phyloP scores from a whole-genome alignment of 73 alveolate genomes.

The Halteria grandinella region DNA sequence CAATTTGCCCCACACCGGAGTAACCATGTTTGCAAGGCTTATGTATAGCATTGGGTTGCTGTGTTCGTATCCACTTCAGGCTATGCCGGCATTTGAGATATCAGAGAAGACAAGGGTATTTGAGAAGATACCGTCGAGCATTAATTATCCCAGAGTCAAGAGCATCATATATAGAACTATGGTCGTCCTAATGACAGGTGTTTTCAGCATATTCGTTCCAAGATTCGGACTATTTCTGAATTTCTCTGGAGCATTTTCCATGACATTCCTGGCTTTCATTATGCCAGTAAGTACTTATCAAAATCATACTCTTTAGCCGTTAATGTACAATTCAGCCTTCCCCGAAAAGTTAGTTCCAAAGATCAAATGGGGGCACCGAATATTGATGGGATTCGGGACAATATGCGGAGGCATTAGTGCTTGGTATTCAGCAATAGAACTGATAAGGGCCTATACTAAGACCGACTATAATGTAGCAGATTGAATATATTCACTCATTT shows the following conservation, averaged over 20 bases:
- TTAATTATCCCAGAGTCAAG: neutral
- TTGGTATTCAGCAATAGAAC: neutral
- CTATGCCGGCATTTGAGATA: conserved; percentile 60
- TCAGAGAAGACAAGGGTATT: conserved; percentile 47
- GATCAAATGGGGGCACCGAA: neutral
- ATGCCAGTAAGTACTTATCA: conserved; percentile 39
- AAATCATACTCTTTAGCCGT: conserved; percentile 1
- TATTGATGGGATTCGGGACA: conserved; percentile 13
- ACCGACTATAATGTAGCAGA: no score
- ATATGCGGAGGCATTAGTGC: conserved; percentile 30
- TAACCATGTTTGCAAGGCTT: conserved; percentile 40
- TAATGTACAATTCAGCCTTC: conserved; percentile 58
- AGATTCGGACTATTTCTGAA: conserved; percentile 61
- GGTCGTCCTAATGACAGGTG: conserved; percentile 48
- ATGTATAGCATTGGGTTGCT: conserved; percentile 64
- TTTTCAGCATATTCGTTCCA: conserved; percentile 55
- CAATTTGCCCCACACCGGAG: conserved; percentile 57
- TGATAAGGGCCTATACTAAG: neutral
- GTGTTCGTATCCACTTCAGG: conserved; percentile 62
- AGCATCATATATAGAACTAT: conserved; percentile 25
- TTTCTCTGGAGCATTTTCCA: conserved; percentile 63
- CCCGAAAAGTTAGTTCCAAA: conserved; percentile 1
- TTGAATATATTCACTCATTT: no score
- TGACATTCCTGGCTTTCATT: conserved; percentile 58
- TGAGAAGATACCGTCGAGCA: conserved; percentile 26